Percentiles rank a stretch among this genome's conserved stretches.
Evolutionary conservation across 169 alveolate genomes (phyloP).

Genomic region (Eimeria praecox): DNA sequence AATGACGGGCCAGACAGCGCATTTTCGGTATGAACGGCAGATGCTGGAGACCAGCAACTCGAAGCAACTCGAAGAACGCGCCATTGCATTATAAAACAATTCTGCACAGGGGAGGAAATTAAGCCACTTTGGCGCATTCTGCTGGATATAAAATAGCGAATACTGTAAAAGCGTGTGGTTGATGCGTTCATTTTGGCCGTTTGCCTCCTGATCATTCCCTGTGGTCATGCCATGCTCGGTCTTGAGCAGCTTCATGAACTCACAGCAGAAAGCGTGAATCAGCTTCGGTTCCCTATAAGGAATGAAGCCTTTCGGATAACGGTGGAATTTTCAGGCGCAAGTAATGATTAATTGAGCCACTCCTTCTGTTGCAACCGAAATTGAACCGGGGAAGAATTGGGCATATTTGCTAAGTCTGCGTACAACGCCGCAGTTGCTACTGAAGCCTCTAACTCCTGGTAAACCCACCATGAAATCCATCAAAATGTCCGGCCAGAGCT

Average conservation of each 20-base stretch:
- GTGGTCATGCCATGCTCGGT: neutral
- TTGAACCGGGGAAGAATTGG: neutral
- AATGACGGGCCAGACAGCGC: neutral
- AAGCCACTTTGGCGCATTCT: neutral
- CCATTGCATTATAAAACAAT: neutral
- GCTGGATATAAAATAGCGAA: neutral
- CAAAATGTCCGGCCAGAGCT: neutral
- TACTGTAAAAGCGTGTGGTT: neutral
- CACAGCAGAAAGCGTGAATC: neutral
- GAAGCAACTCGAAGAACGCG: neutral
- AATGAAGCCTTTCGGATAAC: neutral
- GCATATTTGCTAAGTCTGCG: neutral
- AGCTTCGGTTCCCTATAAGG: neutral
- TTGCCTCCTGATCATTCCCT: neutral
- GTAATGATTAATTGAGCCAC: neutral
- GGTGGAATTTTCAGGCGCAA: neutral
- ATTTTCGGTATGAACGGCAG: neutral
- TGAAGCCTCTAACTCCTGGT: neutral
- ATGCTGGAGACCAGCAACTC: neutral
- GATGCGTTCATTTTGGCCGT: neutral
- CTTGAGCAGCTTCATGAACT: neutral
- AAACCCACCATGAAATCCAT: neutral
- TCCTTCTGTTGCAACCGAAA: neutral
- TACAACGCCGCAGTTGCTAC: neutral
- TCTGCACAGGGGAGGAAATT: neutral